Evolutionary conservation across 495 filamentous ascomycete species (phyloP), one percentile per base, ranked within the genome.

Genomic region (Hypoxylon rickii): DNA sequence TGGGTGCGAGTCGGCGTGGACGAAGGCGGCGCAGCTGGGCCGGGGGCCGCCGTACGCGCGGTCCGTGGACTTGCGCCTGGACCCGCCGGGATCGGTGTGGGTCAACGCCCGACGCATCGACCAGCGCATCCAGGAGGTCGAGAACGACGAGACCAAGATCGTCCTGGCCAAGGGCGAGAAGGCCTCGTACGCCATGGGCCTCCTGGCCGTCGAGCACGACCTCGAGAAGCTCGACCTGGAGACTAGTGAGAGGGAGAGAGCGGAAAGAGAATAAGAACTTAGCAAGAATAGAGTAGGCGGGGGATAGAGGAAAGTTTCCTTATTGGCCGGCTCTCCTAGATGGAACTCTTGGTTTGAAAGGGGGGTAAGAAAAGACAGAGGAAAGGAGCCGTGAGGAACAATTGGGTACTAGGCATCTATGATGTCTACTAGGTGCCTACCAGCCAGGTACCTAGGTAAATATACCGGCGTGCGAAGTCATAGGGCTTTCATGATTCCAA

Each of bases 1-100:
- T 38, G 91, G 91, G 2, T 96, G 90, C 70, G 92, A 97, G 68
- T 83, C 80, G 10, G 80, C 85, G 3, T 98, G 94, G 94, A 76
- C 82, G 36, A 84, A 83, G 55, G 83, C 86, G 8, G 87, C 83
- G 0, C 79, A 83, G 47, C 70, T 85, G 52, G 89, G 89, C 2
- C 79, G 82, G 6, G 93, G 92, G 0, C 92, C 92, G 13, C 82
- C 83, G 10, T 96, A 94, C 68, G 62, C 73, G 44, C 70, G 78
- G 51, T 76, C 79, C n/a, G 71, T 73, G 17, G 65, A 70, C 40
- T 51, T 75, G 17, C 56, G 53, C 33, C 15, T 59, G 39, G 59
- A 51, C 32, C 51, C 62, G 0, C 64, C 70, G 17, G 61, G 69
- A 41, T 65, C 66, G 55, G 63, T 79, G 46, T 75, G 70, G 75